A percentile compares a stretch with the other conserved stretches of the same genome.
phyloP scores from a whole-genome alignment of 306 rosid species.

The Vicia villosa region DNA sequence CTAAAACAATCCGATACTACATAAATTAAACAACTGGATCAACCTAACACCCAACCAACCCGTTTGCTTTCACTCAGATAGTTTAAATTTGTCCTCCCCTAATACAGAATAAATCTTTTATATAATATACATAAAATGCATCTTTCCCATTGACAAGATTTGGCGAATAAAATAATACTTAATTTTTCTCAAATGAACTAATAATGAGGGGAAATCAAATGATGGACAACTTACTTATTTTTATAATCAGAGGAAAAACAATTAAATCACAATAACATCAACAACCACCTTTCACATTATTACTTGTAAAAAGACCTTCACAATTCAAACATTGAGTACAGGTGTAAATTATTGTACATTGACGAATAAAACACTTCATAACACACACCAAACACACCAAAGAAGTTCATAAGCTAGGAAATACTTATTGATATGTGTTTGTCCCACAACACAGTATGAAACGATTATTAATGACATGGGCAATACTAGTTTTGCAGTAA shows the following conservation, averaged over 20 bases:
- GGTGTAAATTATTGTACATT: not conserved
- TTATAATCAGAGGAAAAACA: not conserved
- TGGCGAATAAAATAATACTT: no score
- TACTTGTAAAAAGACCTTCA: not conserved
- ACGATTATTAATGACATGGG: not conserved
- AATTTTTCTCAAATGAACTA: no score
- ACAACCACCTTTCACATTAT: not conserved
- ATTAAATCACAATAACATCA: not conserved
- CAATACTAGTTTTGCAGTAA: conserved; percentile 26
- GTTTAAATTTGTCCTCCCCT: no score
- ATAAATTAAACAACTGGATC: no score
- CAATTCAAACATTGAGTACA: not conserved
- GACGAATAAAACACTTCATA: not conserved
- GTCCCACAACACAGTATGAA: conserved; percentile 24
- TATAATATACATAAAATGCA: no score
- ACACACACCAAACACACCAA: not conserved
- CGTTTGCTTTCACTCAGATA: no score
- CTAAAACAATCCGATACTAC: no score
- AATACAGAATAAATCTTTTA: no score
- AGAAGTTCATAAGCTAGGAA: not conserved
- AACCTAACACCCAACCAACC: no score
- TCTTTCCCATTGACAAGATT: no score
- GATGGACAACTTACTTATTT: not conserved
- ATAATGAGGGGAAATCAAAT: not conserved
- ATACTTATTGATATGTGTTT: not conserved